A percentile compares a stretch with the other conserved stretches of the same genome.
Evolutionary conservation across 192 early-diverging fungal species (phyloP).

Genomic region (Phycomyces nitens): DNA sequence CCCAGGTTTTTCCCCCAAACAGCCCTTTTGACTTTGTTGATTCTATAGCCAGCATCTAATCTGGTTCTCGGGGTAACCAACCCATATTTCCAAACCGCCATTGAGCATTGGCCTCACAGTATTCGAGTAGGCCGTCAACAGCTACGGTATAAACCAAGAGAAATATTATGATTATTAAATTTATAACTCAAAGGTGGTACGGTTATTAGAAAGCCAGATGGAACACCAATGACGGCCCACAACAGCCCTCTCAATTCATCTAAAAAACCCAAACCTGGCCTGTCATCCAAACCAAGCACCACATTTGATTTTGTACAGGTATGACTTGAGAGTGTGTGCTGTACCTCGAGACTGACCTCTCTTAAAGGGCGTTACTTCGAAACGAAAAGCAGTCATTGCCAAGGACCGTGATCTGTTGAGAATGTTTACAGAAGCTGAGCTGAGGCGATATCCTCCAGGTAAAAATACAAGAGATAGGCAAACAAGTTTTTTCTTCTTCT

Average conservation of each 20-base stretch:
- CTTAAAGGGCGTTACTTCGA: slow-evolving; percentile 56
- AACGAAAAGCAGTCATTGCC: slow-evolving; percentile 75
- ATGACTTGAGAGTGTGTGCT: no score
- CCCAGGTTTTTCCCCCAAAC: background rate
- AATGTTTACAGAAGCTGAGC: slow-evolving; percentile 67
- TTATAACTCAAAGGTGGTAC: background rate
- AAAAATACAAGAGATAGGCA: background rate
- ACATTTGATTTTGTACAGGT: slow-evolving; percentile 51
- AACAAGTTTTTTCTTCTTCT: no score
- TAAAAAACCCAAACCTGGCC: slow-evolving; percentile 23
- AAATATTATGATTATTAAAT: slow-evolving; percentile 21
- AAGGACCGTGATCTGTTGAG: slow-evolving; percentile 83
- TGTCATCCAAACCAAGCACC: slow-evolving; percentile 38
- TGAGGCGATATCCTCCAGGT: slow-evolving; percentile 66
- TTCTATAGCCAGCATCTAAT: slow-evolving; percentile 64
- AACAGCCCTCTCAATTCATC: background rate
- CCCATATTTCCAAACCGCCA: slow-evolving; percentile 85
- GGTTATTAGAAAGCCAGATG: slow-evolving; percentile 31
- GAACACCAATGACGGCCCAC: slow-evolving; percentile 26
- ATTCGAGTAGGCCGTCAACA: slow-evolving; percentile 55
- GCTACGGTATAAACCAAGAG: slow-evolving; percentile 26
- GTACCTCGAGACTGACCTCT: no score
- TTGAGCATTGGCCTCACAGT: slow-evolving; percentile 91
- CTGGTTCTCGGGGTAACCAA: slow-evolving; percentile 94
- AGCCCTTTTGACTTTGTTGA: background rate